Evolutionary conservation across 2,329 filamentous ascomycete genomes (phyloP).

Genomic region (Alternaria gansuensis): DNA sequence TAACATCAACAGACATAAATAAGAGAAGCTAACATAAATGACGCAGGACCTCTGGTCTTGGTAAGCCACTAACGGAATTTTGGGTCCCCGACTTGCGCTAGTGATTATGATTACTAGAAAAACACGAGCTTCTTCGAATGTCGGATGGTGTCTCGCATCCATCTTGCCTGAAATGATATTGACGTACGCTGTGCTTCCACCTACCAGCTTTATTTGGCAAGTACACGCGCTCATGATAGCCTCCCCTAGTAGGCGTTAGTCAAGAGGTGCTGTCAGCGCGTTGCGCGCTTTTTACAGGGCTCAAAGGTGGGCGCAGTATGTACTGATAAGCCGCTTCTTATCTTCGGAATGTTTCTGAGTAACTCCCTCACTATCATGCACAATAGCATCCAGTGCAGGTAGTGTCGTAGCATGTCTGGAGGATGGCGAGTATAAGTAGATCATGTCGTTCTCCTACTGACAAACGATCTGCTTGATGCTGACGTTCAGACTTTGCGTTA

Average conservation of each 20-base stretch:
- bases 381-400: slow-evolving; percentile 1
- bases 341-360: slow-evolving; percentile 25
- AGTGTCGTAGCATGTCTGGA: background rate
- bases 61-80: background rate
- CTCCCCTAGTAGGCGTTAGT: background rate
- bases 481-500: background rate
- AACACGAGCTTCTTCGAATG: background rate
- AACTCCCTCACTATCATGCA: slow-evolving; percentile 24
- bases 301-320: slow-evolving; percentile 17
- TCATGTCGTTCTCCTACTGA: background rate
- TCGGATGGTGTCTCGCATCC: too few relatives aligned
- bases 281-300: background rate
- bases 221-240: background rate
- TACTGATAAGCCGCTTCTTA: slow-evolving; percentile 24
- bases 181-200: background rate
- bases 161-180: too few relatives aligned
- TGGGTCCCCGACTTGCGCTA: background rate
- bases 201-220: background rate
- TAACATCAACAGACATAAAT: too few relatives aligned
- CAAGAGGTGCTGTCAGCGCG: background rate
- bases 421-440: slow-evolving; percentile 6
- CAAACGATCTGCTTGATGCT: background rate
- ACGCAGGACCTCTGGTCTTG: background rate
- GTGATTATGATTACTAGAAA: background rate
- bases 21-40: too few relatives aligned